Evolutionary conservation across 768 basidiomycete species (phyloP), one percentile per base, ranked within the genome.

Genomic region (Suillus weaverae): DNA sequence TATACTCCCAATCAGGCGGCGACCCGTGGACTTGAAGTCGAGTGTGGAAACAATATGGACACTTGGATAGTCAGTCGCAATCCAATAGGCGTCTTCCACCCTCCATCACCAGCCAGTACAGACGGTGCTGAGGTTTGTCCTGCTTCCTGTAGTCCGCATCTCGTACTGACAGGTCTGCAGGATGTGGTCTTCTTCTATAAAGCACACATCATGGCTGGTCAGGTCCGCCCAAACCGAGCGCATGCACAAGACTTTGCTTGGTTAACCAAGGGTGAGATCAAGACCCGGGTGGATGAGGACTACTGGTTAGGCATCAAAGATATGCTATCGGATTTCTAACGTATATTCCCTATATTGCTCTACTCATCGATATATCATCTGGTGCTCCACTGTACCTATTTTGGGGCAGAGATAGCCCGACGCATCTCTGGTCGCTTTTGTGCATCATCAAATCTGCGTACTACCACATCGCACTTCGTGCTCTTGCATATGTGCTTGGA

Each of bases 231-330:
- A 20, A 74, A 85, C 38, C 73, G 80, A n/a, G 76, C 82, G 67
- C 74, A 77, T 26, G 79, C 91, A 66, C 79, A 81, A 59, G 92
- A 92, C 70, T 96, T 92, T 78, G 95, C 94, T 8, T 99, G 96
- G 96, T 81, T 98, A 66, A 97, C 94, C 59, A 94, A 95, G 77
- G 84, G 94, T 73, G 97, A 99, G 81, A 88, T 98, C 53, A 80
- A 89, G 73, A 78, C 83, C 14, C 83, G 83, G 61, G 87, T 95
- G n/a, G 82, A 86, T 61, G 73, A 76, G 68, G 76, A 83, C 50
- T 96, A 95, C 71, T 96, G 94, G 94, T 71, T 81, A 54, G 84
- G 85, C 60, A 80, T 94, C 69, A 90, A 89, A 76, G 89, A 94
- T 73, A 89, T 95, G 76, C 80, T 95, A 66, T 92, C 92, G 61